These are phyloP conservation scores for Hsuehochloa calcarea DNA, from an alignment of 176 grass and related monocot species.

Conservation along the genomic window DNA sequence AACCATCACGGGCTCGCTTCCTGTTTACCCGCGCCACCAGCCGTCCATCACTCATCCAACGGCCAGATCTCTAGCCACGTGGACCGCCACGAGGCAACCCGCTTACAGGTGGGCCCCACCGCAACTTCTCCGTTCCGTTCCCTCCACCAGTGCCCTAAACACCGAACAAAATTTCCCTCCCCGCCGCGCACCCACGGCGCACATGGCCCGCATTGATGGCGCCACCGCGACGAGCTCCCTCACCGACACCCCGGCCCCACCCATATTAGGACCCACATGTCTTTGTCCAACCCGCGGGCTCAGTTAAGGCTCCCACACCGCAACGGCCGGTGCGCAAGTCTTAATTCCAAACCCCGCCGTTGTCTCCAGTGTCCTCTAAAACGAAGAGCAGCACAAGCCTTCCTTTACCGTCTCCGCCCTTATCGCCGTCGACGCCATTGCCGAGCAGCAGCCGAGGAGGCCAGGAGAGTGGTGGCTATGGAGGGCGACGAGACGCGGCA, in stretches of 20 bases:
- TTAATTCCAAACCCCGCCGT: constrained; percentile 26
- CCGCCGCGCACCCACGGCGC: not conserved
- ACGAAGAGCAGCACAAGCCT: not conserved
- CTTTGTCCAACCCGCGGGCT: not conserved
- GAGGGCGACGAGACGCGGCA: constrained; percentile 27
- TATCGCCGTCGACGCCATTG: not conserved
- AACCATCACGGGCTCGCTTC: not conserved
- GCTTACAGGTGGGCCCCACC: constrained; percentile 13
- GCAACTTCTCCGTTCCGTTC: not conserved
- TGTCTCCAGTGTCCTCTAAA: constrained; percentile 9
- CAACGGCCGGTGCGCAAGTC: not conserved
- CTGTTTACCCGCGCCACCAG: not conserved
- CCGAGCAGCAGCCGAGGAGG: not conserved
- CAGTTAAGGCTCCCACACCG: constrained; percentile 7
- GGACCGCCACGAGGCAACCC: rapidly evolving
- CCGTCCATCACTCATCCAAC: not conserved
- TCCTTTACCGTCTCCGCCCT: not conserved
- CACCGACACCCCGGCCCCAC: not conserved
- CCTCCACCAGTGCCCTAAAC: constrained; percentile 27
- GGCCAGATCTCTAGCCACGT: not conserved
- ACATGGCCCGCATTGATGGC: constrained; percentile 43
- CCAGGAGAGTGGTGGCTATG: not conserved
- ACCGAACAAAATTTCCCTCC: not conserved
- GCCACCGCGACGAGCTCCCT: not conserved
- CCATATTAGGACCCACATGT: rapidly evolving